These are phyloP conservation scores for Helichrysum umbraculigerum DNA, from an alignment of 129 eudicot species.

Conservation along the genomic window DNA sequence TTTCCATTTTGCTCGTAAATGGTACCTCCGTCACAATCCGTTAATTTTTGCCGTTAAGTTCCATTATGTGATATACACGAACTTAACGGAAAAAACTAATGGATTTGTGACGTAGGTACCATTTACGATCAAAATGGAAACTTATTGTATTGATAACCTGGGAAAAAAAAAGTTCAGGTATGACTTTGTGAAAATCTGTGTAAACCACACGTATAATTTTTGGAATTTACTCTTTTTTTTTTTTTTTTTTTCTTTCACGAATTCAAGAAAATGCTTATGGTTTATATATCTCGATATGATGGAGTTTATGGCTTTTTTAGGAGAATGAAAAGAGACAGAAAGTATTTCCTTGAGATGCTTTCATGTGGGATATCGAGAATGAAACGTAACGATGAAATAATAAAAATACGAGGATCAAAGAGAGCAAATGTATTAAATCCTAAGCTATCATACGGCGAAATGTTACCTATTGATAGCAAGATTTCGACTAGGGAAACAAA, in stretches of 20 bases:
- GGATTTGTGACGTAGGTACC: too few species aligned
- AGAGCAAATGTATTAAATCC: neutral
- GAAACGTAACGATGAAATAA: slow-evolving; percentile 39
- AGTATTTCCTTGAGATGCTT: slow-evolving; percentile 36
- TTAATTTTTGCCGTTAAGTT: too few species aligned
- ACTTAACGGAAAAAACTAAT: too few species aligned
- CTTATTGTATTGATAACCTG: too few species aligned
- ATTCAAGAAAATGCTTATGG: neutral
- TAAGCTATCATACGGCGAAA: slow-evolving; percentile 29
- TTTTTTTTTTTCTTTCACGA: neutral
- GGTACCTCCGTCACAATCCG: too few species aligned
- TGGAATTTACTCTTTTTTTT: too few species aligned
- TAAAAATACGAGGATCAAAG: slow-evolving; percentile 45
- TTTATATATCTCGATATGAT: neutral
- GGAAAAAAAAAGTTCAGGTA: too few species aligned
- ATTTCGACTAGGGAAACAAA: slow-evolving; percentile 16
- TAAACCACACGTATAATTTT: too few species aligned
- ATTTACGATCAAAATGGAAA: too few species aligned
- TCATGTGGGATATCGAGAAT: slow-evolving; percentile 60
- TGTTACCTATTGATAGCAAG: slow-evolving; percentile 34
- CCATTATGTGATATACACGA: too few species aligned
- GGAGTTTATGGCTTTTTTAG: slow-evolving; percentile 19
- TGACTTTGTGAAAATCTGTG: too few species aligned
- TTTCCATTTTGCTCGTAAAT: too few species aligned
- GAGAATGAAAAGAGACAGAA: slow-evolving; percentile 43